A percentile compares a stretch with the other conserved stretches of the same genome.
Conservation (phyloP, 148 eudicot species). For the Silene latifolia region DNA sequence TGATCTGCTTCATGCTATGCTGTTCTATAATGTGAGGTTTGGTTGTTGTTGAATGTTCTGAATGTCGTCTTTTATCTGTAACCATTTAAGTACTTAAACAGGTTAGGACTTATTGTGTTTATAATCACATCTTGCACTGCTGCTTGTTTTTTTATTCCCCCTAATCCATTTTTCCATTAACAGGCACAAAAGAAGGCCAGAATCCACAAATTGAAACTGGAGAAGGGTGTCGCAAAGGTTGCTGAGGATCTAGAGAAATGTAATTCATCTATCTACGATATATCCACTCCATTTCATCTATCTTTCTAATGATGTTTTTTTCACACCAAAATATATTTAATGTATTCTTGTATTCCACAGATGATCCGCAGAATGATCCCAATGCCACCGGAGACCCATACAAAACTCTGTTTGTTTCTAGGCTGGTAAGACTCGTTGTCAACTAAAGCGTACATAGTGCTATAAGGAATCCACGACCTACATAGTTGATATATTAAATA, state of each 20-base stretch:
- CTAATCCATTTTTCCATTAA: conserved; percentile 2
- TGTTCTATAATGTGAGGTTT: not conserved
- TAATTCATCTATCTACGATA: conserved; percentile 17
- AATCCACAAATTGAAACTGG: conserved; percentile 70
- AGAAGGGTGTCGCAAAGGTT: conserved; percentile 88
- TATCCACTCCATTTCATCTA: not conserved
- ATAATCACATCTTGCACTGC: not conserved
- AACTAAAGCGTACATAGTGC: not conserved
- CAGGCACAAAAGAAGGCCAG: conserved; percentile 75
- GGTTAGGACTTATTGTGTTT: not conserved
- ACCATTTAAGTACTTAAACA: not conserved
- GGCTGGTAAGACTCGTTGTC: conserved; percentile 59
- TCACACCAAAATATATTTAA: not conserved
- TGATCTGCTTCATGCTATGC: not conserved
- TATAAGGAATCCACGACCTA: not conserved
- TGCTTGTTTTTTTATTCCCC: not conserved
- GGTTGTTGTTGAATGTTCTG: conserved; percentile 1
- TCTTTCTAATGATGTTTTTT: not conserved
- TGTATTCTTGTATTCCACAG: conserved; percentile 38
- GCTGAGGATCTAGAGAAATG: conserved; percentile 97
- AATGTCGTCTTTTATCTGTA: not conserved
- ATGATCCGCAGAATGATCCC: conserved; percentile 80
- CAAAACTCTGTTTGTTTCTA: conserved; percentile 91
- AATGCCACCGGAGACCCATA: conserved; percentile 88
- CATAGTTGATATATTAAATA: not conserved